Percentiles rank a stretch among this genome's conserved stretches.
These are phyloP conservation scores for Serendipita sp. DNA, from an alignment of 768 basidiomycete species.

Conservation along the genomic window DNA sequence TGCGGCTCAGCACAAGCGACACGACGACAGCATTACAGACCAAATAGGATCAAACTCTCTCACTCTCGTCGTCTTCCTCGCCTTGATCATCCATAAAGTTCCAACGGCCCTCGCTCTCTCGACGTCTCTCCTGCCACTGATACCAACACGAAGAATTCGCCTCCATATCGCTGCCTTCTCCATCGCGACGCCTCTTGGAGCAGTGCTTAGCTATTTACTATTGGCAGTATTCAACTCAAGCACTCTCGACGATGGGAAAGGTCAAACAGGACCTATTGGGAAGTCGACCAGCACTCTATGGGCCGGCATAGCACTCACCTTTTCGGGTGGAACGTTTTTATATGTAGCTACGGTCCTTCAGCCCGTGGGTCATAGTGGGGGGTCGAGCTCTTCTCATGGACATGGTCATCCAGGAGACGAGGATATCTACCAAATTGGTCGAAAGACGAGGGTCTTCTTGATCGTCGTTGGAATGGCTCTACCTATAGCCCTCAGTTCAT, in stretches of 20 bases:
- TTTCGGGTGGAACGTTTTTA: conserved; percentile 87
- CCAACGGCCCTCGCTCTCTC: conserved; percentile 85
- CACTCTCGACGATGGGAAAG: background rate
- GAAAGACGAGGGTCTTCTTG: conserved; percentile 32
- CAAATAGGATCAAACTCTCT: conserved; percentile 29
- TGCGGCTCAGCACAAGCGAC: background rate
- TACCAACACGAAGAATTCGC: conserved; percentile 51
- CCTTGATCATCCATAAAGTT: conserved; percentile 85
- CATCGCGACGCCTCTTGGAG: conserved; percentile 67
- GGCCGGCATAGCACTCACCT: conserved; percentile 63
- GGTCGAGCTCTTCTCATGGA: conserved; percentile 18
- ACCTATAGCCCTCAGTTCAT: conserved; percentile 41
- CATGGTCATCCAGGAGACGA: conserved; percentile 23
- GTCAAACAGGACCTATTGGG: background rate
- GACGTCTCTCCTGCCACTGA: conserved; percentile 62
- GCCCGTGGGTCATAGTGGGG: conserved; percentile 24
- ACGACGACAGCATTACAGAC: conserved; percentile 13
- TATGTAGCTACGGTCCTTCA: conserved; percentile 90
- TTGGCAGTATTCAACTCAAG: conserved; percentile 37
- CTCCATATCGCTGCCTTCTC: conserved; percentile 66
- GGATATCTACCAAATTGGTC: conserved; percentile 27
- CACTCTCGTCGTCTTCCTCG: conserved; percentile 76
- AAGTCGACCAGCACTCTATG: conserved; percentile 18
- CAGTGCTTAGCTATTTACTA: conserved; percentile 56
- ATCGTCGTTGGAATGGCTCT: conserved; percentile 55